These are phyloP conservation scores for Colletotrichum abscissum DNA, from an alignment of 2,329 filamentous ascomycete genomes.

Conservation along the genomic window DNA sequence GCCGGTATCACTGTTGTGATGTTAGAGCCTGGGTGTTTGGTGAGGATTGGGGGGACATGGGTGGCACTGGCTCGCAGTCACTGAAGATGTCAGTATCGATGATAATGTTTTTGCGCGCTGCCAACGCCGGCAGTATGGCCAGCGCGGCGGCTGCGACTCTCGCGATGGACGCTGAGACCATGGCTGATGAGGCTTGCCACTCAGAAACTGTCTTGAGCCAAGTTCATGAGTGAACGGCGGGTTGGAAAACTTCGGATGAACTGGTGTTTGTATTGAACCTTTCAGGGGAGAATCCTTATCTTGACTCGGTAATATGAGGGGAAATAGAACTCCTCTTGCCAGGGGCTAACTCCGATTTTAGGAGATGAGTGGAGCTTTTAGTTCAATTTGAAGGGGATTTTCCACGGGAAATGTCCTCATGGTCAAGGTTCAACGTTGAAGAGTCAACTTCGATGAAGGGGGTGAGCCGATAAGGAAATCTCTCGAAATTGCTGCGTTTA, in stretches of 20 bases:
- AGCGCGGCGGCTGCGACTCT: background rate
- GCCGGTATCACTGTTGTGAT: constrained; percentile 48
- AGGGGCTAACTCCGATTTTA: background rate
- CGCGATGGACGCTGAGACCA: constrained; percentile 1
- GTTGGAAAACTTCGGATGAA: background rate
- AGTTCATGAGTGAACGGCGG: background rate
- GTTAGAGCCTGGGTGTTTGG: background rate
- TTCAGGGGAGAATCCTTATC: background rate
- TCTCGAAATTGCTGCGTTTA: background rate
- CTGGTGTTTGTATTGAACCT: background rate
- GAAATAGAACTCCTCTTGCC: background rate
- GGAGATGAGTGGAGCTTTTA: background rate
- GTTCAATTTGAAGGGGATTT: background rate
- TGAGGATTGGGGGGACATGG: background rate
- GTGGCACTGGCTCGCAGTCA: constrained; percentile 55
- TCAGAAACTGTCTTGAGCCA: background rate
- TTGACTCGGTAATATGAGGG: background rate
- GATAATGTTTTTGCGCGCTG: constrained; percentile 50
- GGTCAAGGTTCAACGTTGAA: background rate
- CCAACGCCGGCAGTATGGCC: background rate
- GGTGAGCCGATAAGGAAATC: background rate
- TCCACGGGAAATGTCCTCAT: background rate
- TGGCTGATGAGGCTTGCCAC: background rate
- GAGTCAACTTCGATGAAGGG: background rate
- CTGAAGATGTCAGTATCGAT: constrained; percentile 60